Conservation (phyloP, 1,139 yeast species). For the Geotrichum klebahnii region DNA sequence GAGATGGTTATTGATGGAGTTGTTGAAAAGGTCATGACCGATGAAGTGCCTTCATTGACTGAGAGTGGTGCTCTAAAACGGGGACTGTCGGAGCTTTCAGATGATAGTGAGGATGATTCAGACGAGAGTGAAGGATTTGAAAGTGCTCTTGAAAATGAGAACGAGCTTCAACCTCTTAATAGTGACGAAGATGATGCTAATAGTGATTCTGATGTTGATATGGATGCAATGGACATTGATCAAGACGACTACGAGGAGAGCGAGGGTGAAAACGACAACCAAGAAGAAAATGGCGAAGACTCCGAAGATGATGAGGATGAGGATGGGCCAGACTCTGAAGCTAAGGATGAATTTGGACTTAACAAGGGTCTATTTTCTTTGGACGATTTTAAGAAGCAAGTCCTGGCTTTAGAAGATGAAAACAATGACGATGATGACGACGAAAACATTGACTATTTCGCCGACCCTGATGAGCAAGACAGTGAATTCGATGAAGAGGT, state of each 20-base stretch:
- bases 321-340: conserved; percentile 28
- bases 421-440: conserved; percentile 61
- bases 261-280: conserved; percentile 23
- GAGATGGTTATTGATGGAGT: conserved; percentile 75
- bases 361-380: conserved; percentile 84
- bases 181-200: conserved; percentile 20
- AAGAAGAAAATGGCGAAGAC: conserved; percentile 32
- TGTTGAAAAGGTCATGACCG: conserved; percentile 51
- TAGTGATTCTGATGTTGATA: conserved; percentile 21
- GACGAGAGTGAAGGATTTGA: conserved; percentile 29
- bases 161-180: conserved; percentile 21
- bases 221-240: conserved; percentile 26
- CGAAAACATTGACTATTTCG: conserved; percentile 59
- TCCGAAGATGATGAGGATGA: conserved; percentile 31
- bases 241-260: conserved; percentile 28
- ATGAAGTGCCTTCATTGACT: conserved; percentile 27
- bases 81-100: conserved; percentile 24
- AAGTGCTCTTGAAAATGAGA: conserved; percentile 25
- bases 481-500: conserved; percentile 31
- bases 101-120: conserved; percentile 30
- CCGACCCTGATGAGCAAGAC: conserved; percentile 42
- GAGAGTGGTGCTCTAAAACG: conserved; percentile 24
- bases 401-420: conserved; percentile 51
- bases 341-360: conserved; percentile 50
- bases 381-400: conserved; percentile 79